Conservation (phyloP, 2,329 filamentous ascomycete genomes). For the Aspergillus versicolor region DNA sequence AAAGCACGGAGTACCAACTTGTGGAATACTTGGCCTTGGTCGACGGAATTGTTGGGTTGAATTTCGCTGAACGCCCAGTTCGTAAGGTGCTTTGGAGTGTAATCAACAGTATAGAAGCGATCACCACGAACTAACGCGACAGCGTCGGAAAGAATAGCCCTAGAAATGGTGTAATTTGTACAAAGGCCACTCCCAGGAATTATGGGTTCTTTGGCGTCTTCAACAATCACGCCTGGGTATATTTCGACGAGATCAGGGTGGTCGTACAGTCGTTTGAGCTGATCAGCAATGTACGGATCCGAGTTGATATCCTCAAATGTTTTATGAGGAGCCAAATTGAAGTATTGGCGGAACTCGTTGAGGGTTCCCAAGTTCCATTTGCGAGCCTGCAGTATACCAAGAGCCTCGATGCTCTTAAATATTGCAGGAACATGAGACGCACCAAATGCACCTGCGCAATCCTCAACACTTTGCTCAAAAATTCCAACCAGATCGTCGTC, state of each 20-base stretch:
- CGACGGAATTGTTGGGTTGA: constrained; percentile 43
- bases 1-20: constrained; percentile 53
- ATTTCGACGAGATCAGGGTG: constrained; percentile 56
- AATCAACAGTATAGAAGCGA: constrained; percentile 49
- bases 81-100: constrained; percentile 45
- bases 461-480: constrained; percentile 60
- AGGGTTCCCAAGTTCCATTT: constrained; percentile 62
- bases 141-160: constrained; percentile 48
- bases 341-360: constrained; percentile 57
- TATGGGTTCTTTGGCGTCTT: constrained; percentile 55
- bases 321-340: constrained; percentile 50
- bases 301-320: constrained; percentile 55
- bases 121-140: constrained; percentile 48
- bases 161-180: constrained; percentile 47
- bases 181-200: constrained; percentile 50
- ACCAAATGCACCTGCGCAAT: constrained; percentile 60
- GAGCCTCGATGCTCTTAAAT: constrained; percentile 61
- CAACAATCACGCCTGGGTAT: constrained; percentile 58
- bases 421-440: constrained; percentile 59
- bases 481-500: constrained; percentile 59
- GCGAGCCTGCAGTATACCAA: constrained; percentile 62
- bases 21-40: constrained; percentile 52
- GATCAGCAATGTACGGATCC: constrained; percentile 48
- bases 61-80: constrained; percentile 49
- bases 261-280: constrained; percentile 50